phyloP scores from a whole-genome alignment of 768 basidiomycete species.

The Psilocybe cubensis region DNA sequence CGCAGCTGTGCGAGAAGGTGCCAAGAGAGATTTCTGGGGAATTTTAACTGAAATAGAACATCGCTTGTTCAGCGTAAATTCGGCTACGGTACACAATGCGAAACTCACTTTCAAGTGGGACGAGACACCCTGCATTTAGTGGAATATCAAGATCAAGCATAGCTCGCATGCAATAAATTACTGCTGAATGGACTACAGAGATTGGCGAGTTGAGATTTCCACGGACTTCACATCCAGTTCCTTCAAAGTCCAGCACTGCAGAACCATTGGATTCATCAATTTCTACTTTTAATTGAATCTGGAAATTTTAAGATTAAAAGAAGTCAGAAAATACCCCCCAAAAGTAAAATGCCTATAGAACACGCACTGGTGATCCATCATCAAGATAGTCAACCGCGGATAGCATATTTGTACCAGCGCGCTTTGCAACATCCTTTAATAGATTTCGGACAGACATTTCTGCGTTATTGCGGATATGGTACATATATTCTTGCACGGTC shows the following conservation, averaged over 20 bases:
- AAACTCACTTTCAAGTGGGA: conserved; percentile 73
- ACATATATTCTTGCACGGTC: conserved; percentile 94
- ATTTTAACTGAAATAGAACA: conserved; percentile 64
- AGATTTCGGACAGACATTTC: conserved; percentile 86
- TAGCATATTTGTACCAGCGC: conserved; percentile 65
- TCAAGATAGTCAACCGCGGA: conserved; percentile 84
- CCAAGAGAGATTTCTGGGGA: conserved; percentile 76
- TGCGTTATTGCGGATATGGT: conserved; percentile 87
- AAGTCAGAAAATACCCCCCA: background rate
- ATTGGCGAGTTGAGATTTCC: conserved; percentile 87
- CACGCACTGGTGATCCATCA: conserved; percentile 79
- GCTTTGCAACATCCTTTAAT: conserved; percentile 73
- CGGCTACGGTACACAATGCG: background rate
- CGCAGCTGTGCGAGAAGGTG: conserved; percentile 84
- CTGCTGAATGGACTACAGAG: conserved; percentile 84
- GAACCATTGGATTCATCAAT: conserved; percentile 77
- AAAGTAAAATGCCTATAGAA: background rate
- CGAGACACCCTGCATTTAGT: conserved; percentile 91
- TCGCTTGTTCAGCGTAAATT: conserved; percentile 6
- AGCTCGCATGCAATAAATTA: conserved; percentile 87
- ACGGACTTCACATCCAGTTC: conserved; percentile 82
- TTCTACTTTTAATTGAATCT: conserved; percentile 78
- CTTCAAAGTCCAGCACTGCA: conserved; percentile 84
- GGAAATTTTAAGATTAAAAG: background rate
- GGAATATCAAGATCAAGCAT: conserved; percentile 90